Conservation (phyloP, 1,139 yeast species). For the Saccharomyces hybrid region DNA sequence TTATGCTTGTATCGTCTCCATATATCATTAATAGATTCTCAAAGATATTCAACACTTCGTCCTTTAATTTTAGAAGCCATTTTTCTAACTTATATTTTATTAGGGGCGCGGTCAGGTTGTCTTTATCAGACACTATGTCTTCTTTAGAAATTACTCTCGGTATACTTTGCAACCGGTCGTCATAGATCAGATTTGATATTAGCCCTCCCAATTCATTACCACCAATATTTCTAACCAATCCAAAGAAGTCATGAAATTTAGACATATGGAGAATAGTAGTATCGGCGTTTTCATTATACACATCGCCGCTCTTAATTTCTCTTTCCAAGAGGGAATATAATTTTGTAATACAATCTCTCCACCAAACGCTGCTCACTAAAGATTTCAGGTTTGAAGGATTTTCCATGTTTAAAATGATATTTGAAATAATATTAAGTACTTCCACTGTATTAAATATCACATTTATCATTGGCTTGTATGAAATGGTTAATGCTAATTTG, state of each 20-base stretch:
- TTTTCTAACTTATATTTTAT: conserved; percentile 17
- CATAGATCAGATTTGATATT: conserved; percentile 18
- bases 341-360: conserved; percentile 22
- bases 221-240: conserved; percentile 26
- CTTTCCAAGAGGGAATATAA: conserved; percentile 19
- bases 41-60: conserved; percentile 18
- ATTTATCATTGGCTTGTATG: conserved; percentile 26
- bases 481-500: conserved; percentile 24
- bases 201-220: conserved; percentile 18
- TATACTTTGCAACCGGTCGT: conserved; percentile 16
- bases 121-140: conserved; percentile 10
- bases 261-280: conserved; percentile 11
- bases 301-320: conserved; percentile 13
- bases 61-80: conserved; percentile 21
- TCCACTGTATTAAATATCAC: conserved; percentile 23
- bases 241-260: conserved; percentile 17
- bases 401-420: conserved; percentile 8
- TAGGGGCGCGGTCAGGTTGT: conserved; percentile 4
- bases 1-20: conserved; percentile 11
- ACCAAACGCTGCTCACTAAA: conserved; percentile 19
- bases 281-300: conserved; percentile 8
- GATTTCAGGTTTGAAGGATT: not conserved
- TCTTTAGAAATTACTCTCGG: conserved; percentile 27
- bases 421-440: conserved; percentile 21
- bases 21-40: conserved; percentile 20